Conservation (phyloP, 768 basidiomycete species). For the Termitomyces heimii region DNA sequence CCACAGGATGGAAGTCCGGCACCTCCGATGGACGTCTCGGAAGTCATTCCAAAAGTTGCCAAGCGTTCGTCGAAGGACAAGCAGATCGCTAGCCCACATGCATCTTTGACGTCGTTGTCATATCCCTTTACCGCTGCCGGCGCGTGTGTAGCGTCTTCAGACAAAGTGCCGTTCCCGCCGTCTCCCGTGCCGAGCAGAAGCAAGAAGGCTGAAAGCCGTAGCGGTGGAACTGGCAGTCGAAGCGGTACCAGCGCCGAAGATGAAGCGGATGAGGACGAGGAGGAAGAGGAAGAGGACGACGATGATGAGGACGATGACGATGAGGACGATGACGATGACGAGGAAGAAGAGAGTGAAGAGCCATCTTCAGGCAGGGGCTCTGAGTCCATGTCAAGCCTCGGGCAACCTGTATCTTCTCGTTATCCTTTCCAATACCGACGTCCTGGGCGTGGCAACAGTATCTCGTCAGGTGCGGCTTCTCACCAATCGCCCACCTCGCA, state of each 20-base stretch:
- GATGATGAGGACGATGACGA: slow-evolving; percentile 28
- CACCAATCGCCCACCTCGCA: slow-evolving; percentile 28
- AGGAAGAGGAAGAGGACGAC: slow-evolving; percentile 19
- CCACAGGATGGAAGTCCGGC: slow-evolving; percentile 26
- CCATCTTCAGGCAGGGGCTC: slow-evolving; percentile 63
- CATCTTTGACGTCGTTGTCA: slow-evolving; percentile 47
- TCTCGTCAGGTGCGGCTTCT: slow-evolving; percentile 35
- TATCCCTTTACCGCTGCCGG: slow-evolving; percentile 69
- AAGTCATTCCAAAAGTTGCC: slow-evolving; percentile 40
- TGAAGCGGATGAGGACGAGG: slow-evolving; percentile 23
- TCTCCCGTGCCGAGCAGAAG: slow-evolving; percentile 36
- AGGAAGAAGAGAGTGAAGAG: slow-evolving; percentile 38
- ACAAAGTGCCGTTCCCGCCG: slow-evolving; percentile 72
- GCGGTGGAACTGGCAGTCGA: slow-evolving; percentile 12
- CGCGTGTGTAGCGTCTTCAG: slow-evolving; percentile 56
- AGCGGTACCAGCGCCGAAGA: slow-evolving; percentile 11
- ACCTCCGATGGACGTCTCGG: slow-evolving; percentile 15
- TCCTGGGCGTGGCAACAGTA: slow-evolving; percentile 37
- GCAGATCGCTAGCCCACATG: slow-evolving; percentile 20
- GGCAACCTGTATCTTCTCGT: slow-evolving; percentile 64
- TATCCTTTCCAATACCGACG: slow-evolving; percentile 68
- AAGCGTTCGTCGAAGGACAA: slow-evolving; percentile 44
- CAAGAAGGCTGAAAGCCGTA: slow-evolving; percentile 10
- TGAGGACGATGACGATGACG: slow-evolving; percentile 22
- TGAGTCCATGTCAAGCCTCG: slow-evolving; percentile 81